These are phyloP conservation scores for Globisporangium spiculum DNA, from an alignment of 352 stramenopile genomes.

Conservation along the genomic window DNA sequence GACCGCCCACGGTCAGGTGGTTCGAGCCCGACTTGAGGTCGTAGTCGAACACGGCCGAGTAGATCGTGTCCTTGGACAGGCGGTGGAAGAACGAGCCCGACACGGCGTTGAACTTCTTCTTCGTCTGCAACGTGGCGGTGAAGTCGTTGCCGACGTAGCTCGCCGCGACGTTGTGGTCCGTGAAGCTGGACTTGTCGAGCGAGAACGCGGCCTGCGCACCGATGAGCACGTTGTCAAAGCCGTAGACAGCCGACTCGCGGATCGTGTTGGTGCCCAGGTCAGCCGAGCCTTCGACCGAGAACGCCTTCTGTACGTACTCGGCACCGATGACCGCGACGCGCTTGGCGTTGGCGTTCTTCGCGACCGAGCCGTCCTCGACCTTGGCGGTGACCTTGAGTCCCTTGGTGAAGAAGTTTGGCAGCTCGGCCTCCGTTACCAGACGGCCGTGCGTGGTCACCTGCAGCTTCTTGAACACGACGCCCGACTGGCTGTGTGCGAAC, in stretches of 20 bases:
- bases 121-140: conserved; percentile 72
- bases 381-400: conserved; percentile 84
- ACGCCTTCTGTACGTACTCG: conserved; percentile 69
- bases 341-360: conserved; percentile 79
- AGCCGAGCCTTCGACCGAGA: conserved; percentile 55
- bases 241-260: conserved; percentile 64
- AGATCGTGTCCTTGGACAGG: conserved; percentile 78
- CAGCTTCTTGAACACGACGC: conserved; percentile 85
- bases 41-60: conserved; percentile 88
- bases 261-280: conserved; percentile 61
- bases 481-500: conserved; percentile 61
- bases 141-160: conserved; percentile 81
- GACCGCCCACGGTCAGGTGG: conserved; percentile 75
- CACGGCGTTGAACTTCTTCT: conserved; percentile 86
- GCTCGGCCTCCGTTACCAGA: conserved; percentile 71
- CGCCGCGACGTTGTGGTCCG: conserved; percentile 80
- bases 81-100: conserved; percentile 83
- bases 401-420: conserved; percentile 77
- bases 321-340: conserved; percentile 69
- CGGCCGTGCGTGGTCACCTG: conserved; percentile 83
- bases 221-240: conserved; percentile 76
- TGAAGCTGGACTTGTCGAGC: conserved; percentile 78
- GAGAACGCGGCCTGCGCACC: conserved; percentile 73
- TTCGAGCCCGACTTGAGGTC: conserved; percentile 84
- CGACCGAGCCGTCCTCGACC: conserved; percentile 75